Conservation (phyloP, 2,329 filamentous ascomycete genomes). For the Rhynchosporium graminicola region DNA sequence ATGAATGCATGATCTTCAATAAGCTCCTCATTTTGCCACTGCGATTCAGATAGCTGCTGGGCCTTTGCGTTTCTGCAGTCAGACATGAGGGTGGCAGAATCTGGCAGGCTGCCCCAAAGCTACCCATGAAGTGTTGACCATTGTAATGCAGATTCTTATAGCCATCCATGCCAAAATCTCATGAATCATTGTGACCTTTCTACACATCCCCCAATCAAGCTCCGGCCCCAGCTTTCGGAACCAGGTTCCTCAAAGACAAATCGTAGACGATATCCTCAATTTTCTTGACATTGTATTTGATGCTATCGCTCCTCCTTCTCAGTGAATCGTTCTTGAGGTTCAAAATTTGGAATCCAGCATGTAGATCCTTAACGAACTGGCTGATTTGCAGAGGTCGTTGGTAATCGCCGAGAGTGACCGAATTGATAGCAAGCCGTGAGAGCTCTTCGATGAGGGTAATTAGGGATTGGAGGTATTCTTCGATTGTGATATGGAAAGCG, state of each 20-base stretch:
- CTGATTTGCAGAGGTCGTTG: slow-evolving; percentile 83
- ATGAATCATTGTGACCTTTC: background rate
- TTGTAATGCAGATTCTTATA: background rate
- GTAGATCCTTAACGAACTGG: slow-evolving; percentile 90
- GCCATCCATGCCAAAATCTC: background rate
- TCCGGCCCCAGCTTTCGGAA: slow-evolving; percentile 48
- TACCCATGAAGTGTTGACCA: background rate
- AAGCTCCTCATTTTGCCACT: no score
- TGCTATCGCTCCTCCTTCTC: slow-evolving; percentile 82
- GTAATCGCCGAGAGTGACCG: slow-evolving; percentile 89
- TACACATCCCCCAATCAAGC: slow-evolving; percentile 7
- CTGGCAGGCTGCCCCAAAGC: no score
- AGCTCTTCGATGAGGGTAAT: slow-evolving; percentile 90
- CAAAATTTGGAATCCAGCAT: slow-evolving; percentile 93
- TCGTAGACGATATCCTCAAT: slow-evolving; percentile 99
- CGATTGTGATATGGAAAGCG: slow-evolving; percentile 92
- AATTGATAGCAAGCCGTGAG: slow-evolving; percentile 86
- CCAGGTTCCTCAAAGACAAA: slow-evolving; percentile 79
- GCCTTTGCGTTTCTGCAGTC: no score
- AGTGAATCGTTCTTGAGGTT: slow-evolving; percentile 96
- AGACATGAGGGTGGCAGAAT: no score
- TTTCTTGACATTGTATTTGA: slow-evolving; percentile 98
- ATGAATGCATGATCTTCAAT: no score
- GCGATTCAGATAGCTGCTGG: no score
- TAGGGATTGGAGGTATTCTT: slow-evolving; percentile 91